These are phyloP conservation scores for Entomortierella parvispora DNA, from an alignment of 192 early-diverging fungal species.

Conservation along the genomic window DNA sequence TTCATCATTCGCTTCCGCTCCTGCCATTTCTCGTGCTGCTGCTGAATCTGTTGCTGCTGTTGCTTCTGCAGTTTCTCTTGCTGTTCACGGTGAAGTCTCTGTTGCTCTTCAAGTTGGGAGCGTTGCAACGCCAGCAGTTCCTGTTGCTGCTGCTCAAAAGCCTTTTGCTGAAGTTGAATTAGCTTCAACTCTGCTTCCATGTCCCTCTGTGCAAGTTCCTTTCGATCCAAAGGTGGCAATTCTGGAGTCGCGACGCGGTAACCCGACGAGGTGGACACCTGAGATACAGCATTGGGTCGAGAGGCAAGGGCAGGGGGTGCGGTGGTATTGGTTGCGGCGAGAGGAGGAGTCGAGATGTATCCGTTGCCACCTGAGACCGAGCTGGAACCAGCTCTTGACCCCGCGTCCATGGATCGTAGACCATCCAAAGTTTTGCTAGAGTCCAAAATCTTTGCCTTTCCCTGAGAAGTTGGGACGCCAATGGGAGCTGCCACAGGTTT, in stretches of 20 bases:
- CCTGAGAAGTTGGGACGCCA: conserved; percentile 22
- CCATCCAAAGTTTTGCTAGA: conserved; percentile 42
- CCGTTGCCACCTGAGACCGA: neutral
- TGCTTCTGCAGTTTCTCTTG: conserved; percentile 35
- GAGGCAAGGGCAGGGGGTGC: conserved; percentile 5
- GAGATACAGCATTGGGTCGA: neutral
- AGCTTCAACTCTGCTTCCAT: conserved; percentile 42
- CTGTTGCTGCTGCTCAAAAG: conserved; percentile 44
- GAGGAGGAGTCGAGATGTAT: neutral
- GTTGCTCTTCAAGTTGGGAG: conserved; percentile 37
- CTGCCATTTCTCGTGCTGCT: conserved; percentile 48
- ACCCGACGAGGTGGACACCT: neutral
- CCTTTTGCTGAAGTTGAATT: conserved; percentile 43
- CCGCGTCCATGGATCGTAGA: conserved; percentile 10
- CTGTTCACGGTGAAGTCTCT: conserved; percentile 30
- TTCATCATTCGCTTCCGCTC: conserved; percentile 45
- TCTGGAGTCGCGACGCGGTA: neutral
- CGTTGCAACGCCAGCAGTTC: conserved; percentile 19
- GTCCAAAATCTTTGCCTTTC: conserved; percentile 34
- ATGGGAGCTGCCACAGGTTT: neutral
- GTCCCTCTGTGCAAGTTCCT: conserved; percentile 20
- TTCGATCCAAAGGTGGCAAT: conserved; percentile 12
- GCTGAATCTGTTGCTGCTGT: conserved; percentile 45
- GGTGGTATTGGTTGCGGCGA: too few species aligned
- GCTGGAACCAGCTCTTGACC: neutral